Percentiles rank a stretch among this genome's conserved stretches.
Conservation (phyloP, 176 grass and related monocot species). For the Phragmites australis region DNA sequence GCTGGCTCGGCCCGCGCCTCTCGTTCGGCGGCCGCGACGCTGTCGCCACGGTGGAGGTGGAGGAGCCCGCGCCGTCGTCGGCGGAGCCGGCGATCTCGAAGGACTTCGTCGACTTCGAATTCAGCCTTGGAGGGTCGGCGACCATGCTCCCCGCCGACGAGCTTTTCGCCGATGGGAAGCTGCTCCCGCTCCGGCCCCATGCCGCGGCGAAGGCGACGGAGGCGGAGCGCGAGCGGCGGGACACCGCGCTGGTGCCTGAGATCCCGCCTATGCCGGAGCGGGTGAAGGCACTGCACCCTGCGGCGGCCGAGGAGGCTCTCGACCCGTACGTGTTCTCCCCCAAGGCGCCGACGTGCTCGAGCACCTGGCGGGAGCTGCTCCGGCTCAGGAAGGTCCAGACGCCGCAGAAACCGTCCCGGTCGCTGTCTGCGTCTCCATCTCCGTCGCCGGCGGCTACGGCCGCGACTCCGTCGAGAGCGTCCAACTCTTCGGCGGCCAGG, state of each 20-base stretch:
- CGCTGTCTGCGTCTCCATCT: conserved; percentile 15
- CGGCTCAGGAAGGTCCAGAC: conserved; percentile 57
- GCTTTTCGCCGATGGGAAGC: conserved; percentile 87
- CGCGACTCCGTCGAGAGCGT: conserved; percentile 16
- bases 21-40: conserved; percentile 46
- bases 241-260: neutral
- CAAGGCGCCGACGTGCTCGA: conserved; percentile 81
- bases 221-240: neutral
- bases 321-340: conserved; percentile 89
- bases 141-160: conserved; percentile 87
- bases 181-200: conserved; percentile 59
- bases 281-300: conserved; percentile 36
- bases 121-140: conserved; percentile 55
- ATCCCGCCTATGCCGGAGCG: conserved; percentile 19
- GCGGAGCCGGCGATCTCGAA: conserved; percentile 30
- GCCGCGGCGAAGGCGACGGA: neutral
- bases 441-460: neutral
- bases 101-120: conserved; percentile 91
- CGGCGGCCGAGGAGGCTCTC: conserved; percentile 20
- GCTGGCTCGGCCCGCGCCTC: conserved; percentile 66
- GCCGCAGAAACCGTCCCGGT: conserved; percentile 37
- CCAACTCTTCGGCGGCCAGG: conserved; percentile 41
- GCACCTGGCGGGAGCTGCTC: conserved; percentile 82
- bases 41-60: neutral
- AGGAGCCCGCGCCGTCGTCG: neutral